These are phyloP conservation scores for Kwoniella sp. DNA, from an alignment of 768 basidiomycete species.

Conservation along the genomic window DNA sequence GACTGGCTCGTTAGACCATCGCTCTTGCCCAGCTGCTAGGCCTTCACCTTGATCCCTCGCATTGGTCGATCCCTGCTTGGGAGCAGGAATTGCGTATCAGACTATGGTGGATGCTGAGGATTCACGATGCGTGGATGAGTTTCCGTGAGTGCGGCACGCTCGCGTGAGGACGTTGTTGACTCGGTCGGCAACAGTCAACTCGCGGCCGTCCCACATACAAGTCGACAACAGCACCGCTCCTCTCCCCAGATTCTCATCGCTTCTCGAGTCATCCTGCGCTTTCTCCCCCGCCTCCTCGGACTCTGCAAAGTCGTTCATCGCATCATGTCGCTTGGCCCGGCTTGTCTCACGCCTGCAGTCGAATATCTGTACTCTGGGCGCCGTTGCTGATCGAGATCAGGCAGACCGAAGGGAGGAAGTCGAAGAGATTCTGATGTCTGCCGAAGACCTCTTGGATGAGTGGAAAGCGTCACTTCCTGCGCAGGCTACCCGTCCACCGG, in stretches of 20 bases:
- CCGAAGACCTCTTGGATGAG: constrained; percentile 6
- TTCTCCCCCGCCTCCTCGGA: constrained; percentile 19
- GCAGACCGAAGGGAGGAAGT: constrained; percentile 16
- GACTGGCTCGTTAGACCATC: constrained; percentile 12
- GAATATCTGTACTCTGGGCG: constrained; percentile 20
- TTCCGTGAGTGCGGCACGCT: constrained; percentile 4
- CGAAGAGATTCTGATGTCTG: neutral
- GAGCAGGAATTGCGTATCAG: constrained; percentile 20
- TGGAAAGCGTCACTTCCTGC: constrained; percentile 8
- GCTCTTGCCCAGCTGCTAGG: constrained; percentile 26
- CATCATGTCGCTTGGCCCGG: constrained; percentile 17
- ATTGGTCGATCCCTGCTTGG: constrained; percentile 20
- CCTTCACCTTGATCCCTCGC: constrained; percentile 17
- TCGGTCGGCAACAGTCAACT: constrained; percentile 19
- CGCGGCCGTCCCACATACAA: constrained; percentile 25
- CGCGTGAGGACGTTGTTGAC: neutral
- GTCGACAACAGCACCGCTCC: constrained; percentile 18
- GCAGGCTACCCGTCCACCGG: constrained; percentile 3
- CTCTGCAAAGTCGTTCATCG: constrained; percentile 22
- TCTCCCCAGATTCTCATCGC: constrained; percentile 15
- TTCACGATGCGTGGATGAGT: constrained; percentile 30
- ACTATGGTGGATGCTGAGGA: constrained; percentile 23
- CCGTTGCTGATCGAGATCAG: neutral
- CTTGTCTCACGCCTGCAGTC: constrained; percentile 20
- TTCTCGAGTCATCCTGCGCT: constrained; percentile 18